Evolutionary conservation across 2,329 filamentous ascomycete species (phyloP).

Genomic region (Arachnopeziza araneosa): DNA sequence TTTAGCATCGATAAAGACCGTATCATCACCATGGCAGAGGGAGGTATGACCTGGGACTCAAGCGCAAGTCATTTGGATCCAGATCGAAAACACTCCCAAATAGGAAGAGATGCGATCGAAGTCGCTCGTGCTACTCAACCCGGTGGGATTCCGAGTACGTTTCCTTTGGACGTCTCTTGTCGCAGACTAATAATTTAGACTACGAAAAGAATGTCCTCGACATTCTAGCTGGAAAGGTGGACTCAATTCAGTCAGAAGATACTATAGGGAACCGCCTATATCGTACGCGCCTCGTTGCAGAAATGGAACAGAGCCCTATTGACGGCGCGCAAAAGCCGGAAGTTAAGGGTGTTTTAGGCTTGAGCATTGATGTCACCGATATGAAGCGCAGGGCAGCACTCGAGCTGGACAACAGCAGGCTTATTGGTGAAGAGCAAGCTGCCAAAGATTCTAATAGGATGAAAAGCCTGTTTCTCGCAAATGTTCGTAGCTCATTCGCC

Average conservation of each 20-base stretch:
- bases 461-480: conserved; percentile 25
- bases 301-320: conserved; percentile 17
- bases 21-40: conserved; percentile 19
- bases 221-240: conserved; percentile 17
- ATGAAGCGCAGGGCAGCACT: conserved; percentile 18
- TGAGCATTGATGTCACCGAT: conserved; percentile 24
- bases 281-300: conserved; percentile 20
- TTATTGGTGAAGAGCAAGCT: conserved; percentile 21
- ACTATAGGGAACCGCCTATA: conserved; percentile 13
- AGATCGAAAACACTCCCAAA: conserved; percentile 6
- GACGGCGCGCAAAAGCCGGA: conserved; percentile 17
- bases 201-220: conserved; percentile 17
- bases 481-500: conserved; percentile 10
- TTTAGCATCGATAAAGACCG: conserved; percentile 17
- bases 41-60: conserved; percentile 14
- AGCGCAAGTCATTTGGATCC: background rate
- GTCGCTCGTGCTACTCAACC: conserved; percentile 6
- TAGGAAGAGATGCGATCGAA: conserved; percentile 15
- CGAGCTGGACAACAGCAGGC: conserved; percentile 20
- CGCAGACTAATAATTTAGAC: conserved; percentile 3
- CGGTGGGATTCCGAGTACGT: conserved; percentile 13
- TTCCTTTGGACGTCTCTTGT: no score
- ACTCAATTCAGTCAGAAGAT: conserved; percentile 20
- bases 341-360: conserved; percentile 19
- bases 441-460: conserved; percentile 22